phyloP scores from a whole-genome alignment of 2,329 filamentous ascomycete genomes.

The Aspergillus transmontanensis region DNA sequence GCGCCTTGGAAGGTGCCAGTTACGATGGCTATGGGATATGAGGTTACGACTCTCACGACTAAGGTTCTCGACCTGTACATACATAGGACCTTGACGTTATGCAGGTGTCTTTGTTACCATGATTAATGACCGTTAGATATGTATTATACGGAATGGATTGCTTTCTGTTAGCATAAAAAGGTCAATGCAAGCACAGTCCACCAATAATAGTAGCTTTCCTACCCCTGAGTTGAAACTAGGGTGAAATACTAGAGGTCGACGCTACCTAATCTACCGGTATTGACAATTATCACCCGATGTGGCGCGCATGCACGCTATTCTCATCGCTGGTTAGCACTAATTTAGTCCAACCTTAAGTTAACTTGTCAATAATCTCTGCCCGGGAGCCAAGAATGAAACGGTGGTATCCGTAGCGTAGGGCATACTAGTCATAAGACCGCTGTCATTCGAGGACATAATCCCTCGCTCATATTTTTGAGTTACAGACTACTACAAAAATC shows the following conservation, averaged over 20 bases:
- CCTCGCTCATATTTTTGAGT: too few relatives aligned
- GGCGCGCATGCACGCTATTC: background rate
- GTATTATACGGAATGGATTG: constrained; percentile 1
- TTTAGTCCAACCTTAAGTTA: background rate
- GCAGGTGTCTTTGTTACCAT: background rate
- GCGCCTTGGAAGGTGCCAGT: background rate
- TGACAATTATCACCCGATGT: background rate
- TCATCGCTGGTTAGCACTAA: background rate
- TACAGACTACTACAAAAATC: background rate
- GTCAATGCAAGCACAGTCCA: background rate
- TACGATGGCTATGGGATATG: constrained; percentile 14
- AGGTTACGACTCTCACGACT: constrained; percentile 16
- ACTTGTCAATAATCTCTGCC: background rate
- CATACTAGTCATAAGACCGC: background rate
- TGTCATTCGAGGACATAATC: background rate
- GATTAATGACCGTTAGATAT: background rate
- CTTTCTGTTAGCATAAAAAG: background rate
- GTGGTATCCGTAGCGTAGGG: background rate
- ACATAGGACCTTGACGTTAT: constrained; percentile 6
- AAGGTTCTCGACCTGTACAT: constrained; percentile 13
- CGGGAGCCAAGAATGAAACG: background rate
- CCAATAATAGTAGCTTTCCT: background rate
- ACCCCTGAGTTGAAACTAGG: background rate
- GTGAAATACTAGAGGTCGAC: background rate
- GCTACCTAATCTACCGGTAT: background rate